Percentiles rank a stretch among this genome's conserved stretches.
phyloP scores from a whole-genome alignment of 352 stramenopile species.

The Pythium utonaiense region DNA sequence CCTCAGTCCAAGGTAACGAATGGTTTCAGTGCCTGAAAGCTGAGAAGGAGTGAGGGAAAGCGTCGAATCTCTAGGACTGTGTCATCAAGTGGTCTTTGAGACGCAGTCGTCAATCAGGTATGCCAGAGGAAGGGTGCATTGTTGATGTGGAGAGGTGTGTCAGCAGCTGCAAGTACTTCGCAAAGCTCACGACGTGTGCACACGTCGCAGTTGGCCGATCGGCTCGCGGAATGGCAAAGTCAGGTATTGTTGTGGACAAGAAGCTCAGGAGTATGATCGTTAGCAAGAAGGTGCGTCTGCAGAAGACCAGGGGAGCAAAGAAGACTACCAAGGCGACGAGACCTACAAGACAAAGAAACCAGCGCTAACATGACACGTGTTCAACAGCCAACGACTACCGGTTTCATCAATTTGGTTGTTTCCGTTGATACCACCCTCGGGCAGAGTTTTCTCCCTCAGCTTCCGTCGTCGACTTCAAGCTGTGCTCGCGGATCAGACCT shows the following conservation, averaged over 20 bases:
- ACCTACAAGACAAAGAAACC: background rate
- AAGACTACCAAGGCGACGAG: no score
- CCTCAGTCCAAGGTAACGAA: no score
- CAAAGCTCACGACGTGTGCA: background rate
- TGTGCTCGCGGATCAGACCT: background rate
- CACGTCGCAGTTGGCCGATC: background rate
- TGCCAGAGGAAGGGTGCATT: background rate
- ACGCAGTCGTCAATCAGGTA: background rate
- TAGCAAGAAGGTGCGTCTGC: background rate
- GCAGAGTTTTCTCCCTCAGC: background rate
- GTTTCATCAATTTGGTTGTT: no score
- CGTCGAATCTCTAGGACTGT: background rate
- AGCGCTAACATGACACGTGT: no score
- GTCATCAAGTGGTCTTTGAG: background rate
- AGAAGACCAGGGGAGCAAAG: no score
- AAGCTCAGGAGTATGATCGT: background rate
- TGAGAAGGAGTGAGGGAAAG: no score
- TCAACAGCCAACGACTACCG: no score
- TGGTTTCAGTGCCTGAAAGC: no score
- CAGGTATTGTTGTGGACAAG: background rate
- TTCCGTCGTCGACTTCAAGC: background rate
- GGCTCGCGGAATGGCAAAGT: background rate
- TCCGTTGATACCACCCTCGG: background rate
- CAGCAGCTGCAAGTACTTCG: constrained; percentile 3
- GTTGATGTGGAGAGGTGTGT: background rate